These are phyloP conservation scores for Syncephalastrum monosporum DNA, from an alignment of 371 early-diverging fungal species.

Conservation along the genomic window DNA sequence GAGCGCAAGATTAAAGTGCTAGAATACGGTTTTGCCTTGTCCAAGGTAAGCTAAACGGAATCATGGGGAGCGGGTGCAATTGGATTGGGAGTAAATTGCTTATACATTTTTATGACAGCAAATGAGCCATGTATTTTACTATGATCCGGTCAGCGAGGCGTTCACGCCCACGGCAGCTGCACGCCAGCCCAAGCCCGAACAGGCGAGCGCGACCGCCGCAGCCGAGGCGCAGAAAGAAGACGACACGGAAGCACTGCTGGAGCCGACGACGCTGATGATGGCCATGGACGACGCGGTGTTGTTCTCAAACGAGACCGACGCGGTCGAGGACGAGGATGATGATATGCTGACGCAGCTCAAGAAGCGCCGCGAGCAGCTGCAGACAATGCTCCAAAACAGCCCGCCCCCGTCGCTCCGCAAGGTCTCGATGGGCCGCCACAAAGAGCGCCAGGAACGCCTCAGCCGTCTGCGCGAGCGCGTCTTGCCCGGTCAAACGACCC, in stretches of 20 bases:
- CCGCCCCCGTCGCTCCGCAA: constrained; percentile 19
- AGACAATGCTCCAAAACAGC: constrained; percentile 22
- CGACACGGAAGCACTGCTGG: neutral
- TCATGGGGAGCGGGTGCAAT: too few relatives aligned
- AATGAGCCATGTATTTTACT: constrained; percentile 29
- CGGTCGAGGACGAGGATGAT: constrained; percentile 35
- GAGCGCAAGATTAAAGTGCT: constrained; percentile 32
- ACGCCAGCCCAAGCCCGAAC: neutral
- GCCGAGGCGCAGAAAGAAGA: neutral
- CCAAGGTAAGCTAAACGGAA: constrained; percentile 35
- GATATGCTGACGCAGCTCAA: constrained; percentile 45
- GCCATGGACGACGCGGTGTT: constrained; percentile 48
- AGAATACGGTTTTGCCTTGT: constrained; percentile 46
- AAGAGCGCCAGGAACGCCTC: constrained; percentile 33
- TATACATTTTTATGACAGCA: constrained; percentile 21
- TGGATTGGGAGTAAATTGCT: too few relatives aligned
- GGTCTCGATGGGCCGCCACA: constrained; percentile 21
- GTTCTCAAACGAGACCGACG: constrained; percentile 28
- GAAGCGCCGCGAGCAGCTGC: constrained; percentile 40
- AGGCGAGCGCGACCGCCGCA: neutral
- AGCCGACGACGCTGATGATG: constrained; percentile 14
- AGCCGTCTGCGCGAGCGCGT: constrained; percentile 30
- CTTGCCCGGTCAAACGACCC: constrained; percentile 50
- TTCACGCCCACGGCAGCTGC: constrained; percentile 16
- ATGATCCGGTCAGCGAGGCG: constrained; percentile 39